Evolutionary conservation across 352 stramenopile species (phyloP).

Genomic region (Phytophthora rubi): DNA sequence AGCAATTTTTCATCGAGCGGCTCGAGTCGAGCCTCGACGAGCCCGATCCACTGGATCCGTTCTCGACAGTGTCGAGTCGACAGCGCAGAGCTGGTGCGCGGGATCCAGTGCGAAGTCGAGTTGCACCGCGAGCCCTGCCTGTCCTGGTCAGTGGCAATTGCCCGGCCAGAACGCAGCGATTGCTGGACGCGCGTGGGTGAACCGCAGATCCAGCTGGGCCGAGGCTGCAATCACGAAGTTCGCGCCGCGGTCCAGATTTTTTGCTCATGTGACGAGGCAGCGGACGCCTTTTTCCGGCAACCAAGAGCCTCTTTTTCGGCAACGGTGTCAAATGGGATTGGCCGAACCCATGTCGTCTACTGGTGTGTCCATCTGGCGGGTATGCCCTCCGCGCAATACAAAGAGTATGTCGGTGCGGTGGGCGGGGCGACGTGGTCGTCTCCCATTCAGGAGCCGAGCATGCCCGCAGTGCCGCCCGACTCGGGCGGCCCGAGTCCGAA

Average conservation of each 20-base stretch:
- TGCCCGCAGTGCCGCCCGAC: background rate
- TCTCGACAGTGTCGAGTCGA: no score
- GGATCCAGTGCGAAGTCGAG: constrained; percentile 23
- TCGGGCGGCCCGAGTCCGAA: background rate
- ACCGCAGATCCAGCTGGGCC: background rate
- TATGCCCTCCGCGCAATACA: background rate
- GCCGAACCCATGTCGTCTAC: constrained; percentile 28
- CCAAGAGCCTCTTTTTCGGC: constrained; percentile 7
- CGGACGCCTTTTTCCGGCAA: constrained; percentile 13
- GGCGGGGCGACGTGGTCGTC: background rate
- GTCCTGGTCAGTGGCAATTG: constrained; percentile 8
- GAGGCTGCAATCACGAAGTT: constrained; percentile 16
- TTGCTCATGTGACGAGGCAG: constrained; percentile 34
- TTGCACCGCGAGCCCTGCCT: constrained; percentile 17
- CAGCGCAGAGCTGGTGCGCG: constrained; percentile 13
- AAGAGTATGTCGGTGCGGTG: no score
- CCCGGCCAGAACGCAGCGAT: constrained; percentile 10
- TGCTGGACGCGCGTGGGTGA: constrained; percentile 6
- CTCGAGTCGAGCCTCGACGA: no score
- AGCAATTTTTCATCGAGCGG: constrained; percentile 17
- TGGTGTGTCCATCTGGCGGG: constrained; percentile 4
- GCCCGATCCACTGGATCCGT: background rate
- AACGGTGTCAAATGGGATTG: constrained; percentile 28
- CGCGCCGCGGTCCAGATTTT: constrained; percentile 25
- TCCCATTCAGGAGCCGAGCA: constrained; percentile 25